Evolutionary conservation across 441 rosid species (phyloP).

Genomic region (Erysimum pusillum): DNA sequence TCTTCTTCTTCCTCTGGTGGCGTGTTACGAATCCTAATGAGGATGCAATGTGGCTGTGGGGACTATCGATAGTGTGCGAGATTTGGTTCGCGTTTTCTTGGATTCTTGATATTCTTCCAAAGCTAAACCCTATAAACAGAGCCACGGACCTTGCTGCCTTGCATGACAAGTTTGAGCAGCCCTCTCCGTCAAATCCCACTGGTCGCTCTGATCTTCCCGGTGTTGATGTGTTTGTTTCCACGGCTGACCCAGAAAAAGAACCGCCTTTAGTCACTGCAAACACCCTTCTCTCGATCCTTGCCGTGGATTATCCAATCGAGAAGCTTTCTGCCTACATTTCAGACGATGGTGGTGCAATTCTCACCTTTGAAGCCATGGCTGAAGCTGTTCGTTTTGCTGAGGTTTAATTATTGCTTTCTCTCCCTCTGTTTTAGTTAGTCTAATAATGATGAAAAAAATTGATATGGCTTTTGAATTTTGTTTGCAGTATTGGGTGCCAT

Average conservation of each 20-base stretch:
- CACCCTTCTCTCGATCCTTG: conserved; percentile 79
- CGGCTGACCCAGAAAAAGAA: conserved; percentile 87
- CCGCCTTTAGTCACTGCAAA: conserved; percentile 89
- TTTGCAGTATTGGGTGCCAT: conserved; percentile 89
- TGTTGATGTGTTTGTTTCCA: conserved; percentile 80
- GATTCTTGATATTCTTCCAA: conserved; percentile 80
- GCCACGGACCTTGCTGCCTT: conserved; percentile 78
- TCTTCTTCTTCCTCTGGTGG: conserved; percentile 73
- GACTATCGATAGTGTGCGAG: conserved; percentile 77
- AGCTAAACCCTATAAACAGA: conserved; percentile 83
- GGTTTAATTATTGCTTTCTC: conserved; percentile 42
- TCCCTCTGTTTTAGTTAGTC: neutral
- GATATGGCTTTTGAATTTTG: conserved; percentile 10
- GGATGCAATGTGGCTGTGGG: conserved; percentile 95
- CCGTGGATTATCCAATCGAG: conserved; percentile 79
- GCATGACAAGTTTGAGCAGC: conserved; percentile 75
- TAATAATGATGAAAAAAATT: neutral
- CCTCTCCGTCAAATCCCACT: conserved; percentile 73
- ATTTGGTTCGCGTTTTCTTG: conserved; percentile 93
- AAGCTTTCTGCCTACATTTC: conserved; percentile 79
- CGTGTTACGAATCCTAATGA: conserved; percentile 71
- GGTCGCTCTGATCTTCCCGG: conserved; percentile 91
- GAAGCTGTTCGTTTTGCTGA: conserved; percentile 83
- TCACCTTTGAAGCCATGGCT: conserved; percentile 95
- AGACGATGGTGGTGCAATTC: conserved; percentile 90